A percentile compares a stretch with the other conserved stretches of the same genome.
These are phyloP conservation scores for Avena atlantica DNA, from an alignment of 176 grass and related monocot genomes.

Conservation along the genomic window DNA sequence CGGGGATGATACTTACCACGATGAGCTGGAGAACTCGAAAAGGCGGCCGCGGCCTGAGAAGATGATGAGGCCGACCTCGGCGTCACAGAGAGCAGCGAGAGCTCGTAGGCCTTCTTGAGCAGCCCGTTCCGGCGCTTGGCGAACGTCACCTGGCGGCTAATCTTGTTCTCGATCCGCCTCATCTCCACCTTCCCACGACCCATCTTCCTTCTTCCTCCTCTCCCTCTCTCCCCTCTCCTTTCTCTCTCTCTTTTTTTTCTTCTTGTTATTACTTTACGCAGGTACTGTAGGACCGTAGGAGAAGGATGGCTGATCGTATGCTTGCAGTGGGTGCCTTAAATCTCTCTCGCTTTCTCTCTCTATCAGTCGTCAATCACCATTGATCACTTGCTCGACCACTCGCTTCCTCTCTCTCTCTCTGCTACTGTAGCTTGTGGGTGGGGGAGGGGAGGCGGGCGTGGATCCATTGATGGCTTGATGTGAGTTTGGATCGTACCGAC, in stretches of 20 bases:
- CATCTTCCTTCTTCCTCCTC: conserved; percentile 38
- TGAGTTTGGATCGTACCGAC: neutral
- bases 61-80: conserved; percentile 88
- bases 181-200: conserved; percentile 90
- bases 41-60: conserved; percentile 89
- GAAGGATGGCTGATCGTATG: conserved; percentile 29
- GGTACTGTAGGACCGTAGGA: neutral
- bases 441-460: neutral
- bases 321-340: neutral
- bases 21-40: conserved; percentile 87
- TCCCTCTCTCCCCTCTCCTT: too few relatives aligned
- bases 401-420: neutral
- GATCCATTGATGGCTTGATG: conserved; percentile 2
- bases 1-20: conserved; percentile 45
- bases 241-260: too few relatives aligned
- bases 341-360: neutral
- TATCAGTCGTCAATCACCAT: neutral
- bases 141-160: conserved; percentile 89
- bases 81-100: conserved; percentile 82
- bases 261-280: too few relatives aligned
- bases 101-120: conserved; percentile 93
- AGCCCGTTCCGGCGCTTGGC: conserved; percentile 85
- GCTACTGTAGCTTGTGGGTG: neutral
- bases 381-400: neutral
- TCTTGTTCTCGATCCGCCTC: conserved; percentile 95